Evolutionary conservation across 345 rosid species (phyloP).

Genomic region (Laguncularia racemosa): DNA sequence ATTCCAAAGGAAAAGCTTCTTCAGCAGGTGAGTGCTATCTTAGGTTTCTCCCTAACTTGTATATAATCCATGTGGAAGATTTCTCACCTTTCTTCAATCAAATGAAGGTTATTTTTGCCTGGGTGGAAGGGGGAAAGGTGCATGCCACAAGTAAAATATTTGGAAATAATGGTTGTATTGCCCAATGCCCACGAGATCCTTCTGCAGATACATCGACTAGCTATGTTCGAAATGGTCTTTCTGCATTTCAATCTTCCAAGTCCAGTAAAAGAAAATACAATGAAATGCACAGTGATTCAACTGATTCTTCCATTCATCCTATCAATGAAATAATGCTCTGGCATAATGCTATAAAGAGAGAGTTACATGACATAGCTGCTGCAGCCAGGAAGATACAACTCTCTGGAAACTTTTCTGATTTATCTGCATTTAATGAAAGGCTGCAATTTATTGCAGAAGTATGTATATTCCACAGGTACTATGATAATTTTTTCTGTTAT

Average conservation of each 20-base stretch:
- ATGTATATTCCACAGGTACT: slow-evolving; percentile 85
- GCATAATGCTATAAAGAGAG: slow-evolving; percentile 83
- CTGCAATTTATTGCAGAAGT: slow-evolving; percentile 86
- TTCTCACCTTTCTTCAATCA: slow-evolving; percentile 5
- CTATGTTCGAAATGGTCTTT: slow-evolving; percentile 16
- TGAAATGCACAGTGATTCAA: slow-evolving; percentile 30
- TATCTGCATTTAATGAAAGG: slow-evolving; percentile 71
- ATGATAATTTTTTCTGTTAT: slow-evolving; percentile 1
- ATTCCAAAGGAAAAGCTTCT: slow-evolving; percentile 61
- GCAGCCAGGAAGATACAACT: slow-evolving; percentile 74
- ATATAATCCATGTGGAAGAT: slow-evolving; percentile 5
- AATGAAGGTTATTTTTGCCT: slow-evolving; percentile 66
- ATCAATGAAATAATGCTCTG: slow-evolving; percentile 81
- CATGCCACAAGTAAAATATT: slow-evolving; percentile 15
- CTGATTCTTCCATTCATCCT: slow-evolving; percentile 41
- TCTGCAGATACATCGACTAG: slow-evolving; percentile 24
- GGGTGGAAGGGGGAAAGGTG: slow-evolving; percentile 58
- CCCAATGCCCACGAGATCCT: slow-evolving; percentile 23
- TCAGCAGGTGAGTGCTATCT: slow-evolving; percentile 34
- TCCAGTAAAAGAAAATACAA: slow-evolving; percentile 62
- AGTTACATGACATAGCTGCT: slow-evolving; percentile 72
- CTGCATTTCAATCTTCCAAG: slow-evolving; percentile 50
- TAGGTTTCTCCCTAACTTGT: neutral
- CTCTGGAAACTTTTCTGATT: slow-evolving; percentile 65
- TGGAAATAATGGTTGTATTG: slow-evolving; percentile 24